Conservation (phyloP, 2,329 filamentous ascomycete species). For the Tympanopsis confertula region DNA sequence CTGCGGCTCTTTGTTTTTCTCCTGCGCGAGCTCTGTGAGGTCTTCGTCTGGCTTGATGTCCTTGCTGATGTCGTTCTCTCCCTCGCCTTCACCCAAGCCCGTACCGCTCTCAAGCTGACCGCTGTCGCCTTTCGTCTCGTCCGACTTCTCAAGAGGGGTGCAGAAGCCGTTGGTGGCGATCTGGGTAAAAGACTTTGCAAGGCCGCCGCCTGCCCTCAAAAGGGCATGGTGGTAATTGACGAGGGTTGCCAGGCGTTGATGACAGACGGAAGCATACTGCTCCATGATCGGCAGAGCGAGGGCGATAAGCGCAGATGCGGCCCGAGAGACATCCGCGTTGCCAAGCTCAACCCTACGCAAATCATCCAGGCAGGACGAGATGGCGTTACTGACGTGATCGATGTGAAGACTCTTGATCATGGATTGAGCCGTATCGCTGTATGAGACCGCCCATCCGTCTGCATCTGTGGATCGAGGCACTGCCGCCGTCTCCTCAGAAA, state of each 20-base stretch:
- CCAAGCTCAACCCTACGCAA: slow-evolving; percentile 22
- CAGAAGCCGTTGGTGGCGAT: slow-evolving; percentile 83
- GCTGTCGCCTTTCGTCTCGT: slow-evolving; percentile 55
- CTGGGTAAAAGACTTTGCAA: slow-evolving; percentile 68
- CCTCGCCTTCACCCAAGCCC: slow-evolving; percentile 87
- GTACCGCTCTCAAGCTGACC: slow-evolving; percentile 84
- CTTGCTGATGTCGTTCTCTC: slow-evolving; percentile 94
- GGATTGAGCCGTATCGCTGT: slow-evolving; percentile 36
- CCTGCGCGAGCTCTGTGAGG: slow-evolving; percentile 78
- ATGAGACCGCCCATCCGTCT: slow-evolving; percentile 46
- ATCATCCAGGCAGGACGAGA: slow-evolving; percentile 22
- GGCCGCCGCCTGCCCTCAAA: slow-evolving; percentile 62
- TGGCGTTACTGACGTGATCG: slow-evolving; percentile 33
- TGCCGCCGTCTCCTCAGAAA: slow-evolving; percentile 40
- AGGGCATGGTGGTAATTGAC: slow-evolving; percentile 56
- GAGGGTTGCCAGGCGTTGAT: slow-evolving; percentile 44
- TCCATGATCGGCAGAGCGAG: slow-evolving; percentile 61
- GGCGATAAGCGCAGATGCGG: slow-evolving; percentile 45
- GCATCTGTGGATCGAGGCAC: slow-evolving; percentile 50
- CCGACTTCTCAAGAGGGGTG: slow-evolving; percentile 69
- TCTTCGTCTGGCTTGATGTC: slow-evolving; percentile 91
- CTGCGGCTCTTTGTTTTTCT: slow-evolving; percentile 56
- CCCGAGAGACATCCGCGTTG: slow-evolving; percentile 23
- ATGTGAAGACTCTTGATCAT: slow-evolving; percentile 50
- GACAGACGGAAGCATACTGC: slow-evolving; percentile 59